These are phyloP conservation scores for Cichorium intybus DNA, from an alignment of 140 eudicot species.

Conservation along the genomic window DNA sequence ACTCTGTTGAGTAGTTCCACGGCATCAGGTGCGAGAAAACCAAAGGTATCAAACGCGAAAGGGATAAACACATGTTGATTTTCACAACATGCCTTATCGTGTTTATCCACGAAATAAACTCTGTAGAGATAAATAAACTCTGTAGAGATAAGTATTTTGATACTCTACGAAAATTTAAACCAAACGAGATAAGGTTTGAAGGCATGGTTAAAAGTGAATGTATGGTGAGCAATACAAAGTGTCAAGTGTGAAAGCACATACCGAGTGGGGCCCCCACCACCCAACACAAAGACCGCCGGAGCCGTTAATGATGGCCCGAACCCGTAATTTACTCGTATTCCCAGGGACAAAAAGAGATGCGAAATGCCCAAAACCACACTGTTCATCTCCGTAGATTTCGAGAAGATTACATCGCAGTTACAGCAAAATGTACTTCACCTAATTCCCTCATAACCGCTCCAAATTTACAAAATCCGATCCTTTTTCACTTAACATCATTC, in stretches of 20 bases:
- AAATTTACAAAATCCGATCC: slow-evolving; percentile 26
- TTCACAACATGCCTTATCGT: no score
- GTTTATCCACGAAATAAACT: no score
- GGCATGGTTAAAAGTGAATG: not conserved
- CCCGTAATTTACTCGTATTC: slow-evolving; percentile 29
- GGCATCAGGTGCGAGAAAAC: no score
- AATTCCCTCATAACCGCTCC: slow-evolving; percentile 30
- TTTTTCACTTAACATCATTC: slow-evolving; percentile 25
- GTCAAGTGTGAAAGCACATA: slow-evolving; percentile 20
- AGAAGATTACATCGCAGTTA: slow-evolving; percentile 12
- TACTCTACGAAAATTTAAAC: not conserved
- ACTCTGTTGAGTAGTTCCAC: no score
- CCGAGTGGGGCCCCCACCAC: slow-evolving; percentile 15
- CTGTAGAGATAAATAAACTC: no score
- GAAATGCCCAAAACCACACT: not conserved
- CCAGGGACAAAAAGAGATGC: not conserved
- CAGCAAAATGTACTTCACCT: slow-evolving; percentile 35
- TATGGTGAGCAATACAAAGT: slow-evolving; percentile 14
- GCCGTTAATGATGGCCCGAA: slow-evolving; percentile 26
- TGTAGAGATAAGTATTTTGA: no score
- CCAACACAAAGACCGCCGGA: slow-evolving; percentile 22
- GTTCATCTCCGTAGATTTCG: slow-evolving; percentile 21
- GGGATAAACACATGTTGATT: no score
- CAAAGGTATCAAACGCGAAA: no score
- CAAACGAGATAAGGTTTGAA: not conserved